Percentiles rank a stretch among this genome's conserved stretches.
Evolutionary conservation across 345 rosid genomes (phyloP).

Genomic region (Crucihimalaya himalaica): DNA sequence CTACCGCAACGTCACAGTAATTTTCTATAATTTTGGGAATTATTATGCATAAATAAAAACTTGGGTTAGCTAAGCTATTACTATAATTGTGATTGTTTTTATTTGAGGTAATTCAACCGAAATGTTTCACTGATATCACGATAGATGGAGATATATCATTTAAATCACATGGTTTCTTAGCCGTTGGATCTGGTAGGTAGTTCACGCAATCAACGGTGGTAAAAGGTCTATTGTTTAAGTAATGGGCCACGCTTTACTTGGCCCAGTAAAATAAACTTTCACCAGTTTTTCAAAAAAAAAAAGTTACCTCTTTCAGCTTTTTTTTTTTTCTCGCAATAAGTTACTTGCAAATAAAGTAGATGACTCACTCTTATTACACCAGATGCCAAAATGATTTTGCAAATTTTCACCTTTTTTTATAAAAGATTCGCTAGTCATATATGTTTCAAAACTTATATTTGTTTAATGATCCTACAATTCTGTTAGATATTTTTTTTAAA

Average conservation of each 20-base stretch:
- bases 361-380: conserved; percentile 1
- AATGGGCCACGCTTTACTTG: conserved; percentile 33
- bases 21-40: conserved; percentile 11
- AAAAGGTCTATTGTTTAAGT: background rate
- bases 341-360: conserved; percentile 19
- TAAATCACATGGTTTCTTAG: conserved; percentile 27
- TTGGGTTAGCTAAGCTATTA: background rate
- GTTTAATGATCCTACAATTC: background rate
- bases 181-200: conserved; percentile 41
- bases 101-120: background rate
- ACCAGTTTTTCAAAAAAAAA: background rate
- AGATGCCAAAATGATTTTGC: background rate
- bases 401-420: background rate
- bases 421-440: background rate
- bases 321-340: conserved; percentile 21
- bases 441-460: background rate
- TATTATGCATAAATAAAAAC: background rate
- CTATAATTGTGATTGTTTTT: background rate
- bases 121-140: background rate
- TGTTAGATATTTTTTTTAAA: background rate
- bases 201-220: conserved; percentile 34
- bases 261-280: conserved; percentile 13
- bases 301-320: background rate
- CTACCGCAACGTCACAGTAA: background rate
- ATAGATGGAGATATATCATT: conserved; percentile 6